Base-by-base conservation (phyloP, 2,329 filamentous ascomycete genomes). In the Aspergillus niger region DNA sequence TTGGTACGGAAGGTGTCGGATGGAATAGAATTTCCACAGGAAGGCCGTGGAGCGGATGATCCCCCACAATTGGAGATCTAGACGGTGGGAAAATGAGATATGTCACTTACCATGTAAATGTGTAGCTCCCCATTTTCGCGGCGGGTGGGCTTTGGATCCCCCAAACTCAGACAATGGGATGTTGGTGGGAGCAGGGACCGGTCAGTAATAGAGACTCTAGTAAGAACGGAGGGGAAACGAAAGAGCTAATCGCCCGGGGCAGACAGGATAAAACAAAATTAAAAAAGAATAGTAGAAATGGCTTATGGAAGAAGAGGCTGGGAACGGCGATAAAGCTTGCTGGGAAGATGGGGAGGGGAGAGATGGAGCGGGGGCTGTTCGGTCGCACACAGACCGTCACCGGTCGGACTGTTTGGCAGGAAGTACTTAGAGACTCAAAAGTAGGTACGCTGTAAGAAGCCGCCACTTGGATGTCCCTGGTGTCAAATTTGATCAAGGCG, bases 91-190 rank as follows among this genome's bases (percentile, higher is more conserved):
- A 26, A 41, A 30, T 28, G 36, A 26, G 54, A 49, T 22, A 17
- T 13, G 32, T 50, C 5, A 73, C 74, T 70, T 63, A 77, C 74
- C 75, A 77, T 68, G 68, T 69, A 58, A 77, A 77, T n/a, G 69
- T 72, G 67, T 69, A 76, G 55, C 65, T 74, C 39, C 72, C 70
- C 74, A 76, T 76, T 39, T 58, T 63, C n/a, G 38, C 17, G 17
- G 39, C 58, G 30, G 32, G 38, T 30, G 13, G 28, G 59, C 32
- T 36, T 55, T 57, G 32, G 53, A 28, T 53, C 26, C 43, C 47
- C 20, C 47, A 49, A 36, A 24, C 24, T 41, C 24, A 30, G 22
- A 43, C 36, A 59, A 52, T 11, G 55, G 55, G 20, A 28, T 39
- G 44, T 47, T 47, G 6, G 38, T 24, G 38, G 39, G 44, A 39